Evolutionary conservation across 768 basidiomycete species (phyloP).

Genomic region (Serendipita indica): DNA sequence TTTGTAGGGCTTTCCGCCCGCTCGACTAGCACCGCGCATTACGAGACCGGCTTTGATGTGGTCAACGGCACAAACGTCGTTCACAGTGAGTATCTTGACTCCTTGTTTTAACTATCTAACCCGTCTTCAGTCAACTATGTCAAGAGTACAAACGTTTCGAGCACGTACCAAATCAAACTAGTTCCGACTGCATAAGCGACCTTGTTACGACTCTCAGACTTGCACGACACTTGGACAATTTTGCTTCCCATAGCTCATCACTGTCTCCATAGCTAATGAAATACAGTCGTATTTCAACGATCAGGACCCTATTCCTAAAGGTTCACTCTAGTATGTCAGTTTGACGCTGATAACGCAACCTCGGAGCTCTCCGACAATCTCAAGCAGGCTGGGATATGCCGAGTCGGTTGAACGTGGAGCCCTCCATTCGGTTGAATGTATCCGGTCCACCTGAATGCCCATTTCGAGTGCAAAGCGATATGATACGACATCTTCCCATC

Average conservation of each 20-base stretch:
- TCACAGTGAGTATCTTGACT: background rate
- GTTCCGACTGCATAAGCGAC: background rate
- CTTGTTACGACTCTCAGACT: background rate
- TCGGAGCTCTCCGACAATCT: too few species aligned
- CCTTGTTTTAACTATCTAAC: background rate
- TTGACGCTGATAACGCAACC: too few species aligned
- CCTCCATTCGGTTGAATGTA: too few species aligned
- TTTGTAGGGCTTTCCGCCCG: background rate
- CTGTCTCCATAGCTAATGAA: background rate
- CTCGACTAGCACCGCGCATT: background rate
- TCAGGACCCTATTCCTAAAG: background rate
- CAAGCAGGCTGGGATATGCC: too few species aligned
- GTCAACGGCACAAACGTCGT: background rate
- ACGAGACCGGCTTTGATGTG: background rate
- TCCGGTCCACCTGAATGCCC: too few species aligned
- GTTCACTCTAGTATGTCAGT: too few species aligned
- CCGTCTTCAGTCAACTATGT: background rate
- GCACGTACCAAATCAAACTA: background rate
- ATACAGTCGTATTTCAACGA: background rate
- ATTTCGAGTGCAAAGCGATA: too few species aligned
- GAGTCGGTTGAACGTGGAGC: too few species aligned
- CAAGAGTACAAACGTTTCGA: background rate
- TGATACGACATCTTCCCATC: too few species aligned
- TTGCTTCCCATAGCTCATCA: background rate
- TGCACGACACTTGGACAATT: background rate